Evolutionary conservation across 305 asterid species (phyloP), one percentile per base, ranked within the genome.

Genomic region (Plantago coronopus): DNA sequence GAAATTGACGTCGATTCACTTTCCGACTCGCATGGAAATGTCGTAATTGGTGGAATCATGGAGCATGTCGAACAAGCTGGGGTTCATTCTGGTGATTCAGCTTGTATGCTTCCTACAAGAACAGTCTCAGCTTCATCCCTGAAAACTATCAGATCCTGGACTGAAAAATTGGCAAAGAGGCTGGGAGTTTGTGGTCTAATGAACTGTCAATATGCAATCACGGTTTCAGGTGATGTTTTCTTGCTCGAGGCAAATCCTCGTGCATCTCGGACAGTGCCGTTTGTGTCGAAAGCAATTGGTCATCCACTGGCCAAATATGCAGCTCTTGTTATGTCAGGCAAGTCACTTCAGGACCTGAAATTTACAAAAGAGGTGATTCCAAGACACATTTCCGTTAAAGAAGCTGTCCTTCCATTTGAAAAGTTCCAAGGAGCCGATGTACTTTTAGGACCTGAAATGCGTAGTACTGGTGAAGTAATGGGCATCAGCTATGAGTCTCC

Each of bases 51-150:
- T 54, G 99, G 97, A 59, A 93, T 93, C 71, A 93, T 93, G 99
- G 99, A 93, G 84, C 99, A 93, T 69, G 87, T 93, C 11, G 97
- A 93, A 69, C 97, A 89, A 63, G 99, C 99, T 1, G 99, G 96
- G 17, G 95, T 89, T 67, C 99, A 93, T 60, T 93, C 97, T 0
- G 99, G 99, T 20, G 99, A 93, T 61, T 93, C 97, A 0, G 99
- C 99, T 7, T 93, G 99, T 81, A 85, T 89, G 95, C 77, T 89
- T 46, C 99, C 99, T 4, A 93, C 99, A 1, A 70, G 81, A 76
- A 87, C 97, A 0, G 64, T 93, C 21, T 81, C 99, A 0, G 15
- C 69, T 17, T 72, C 89, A 48, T 79, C 94, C 76, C 65, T 93
- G 79, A 83, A 85, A 17, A 85, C 95, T 9, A 93, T 89, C 16